These are phyloP conservation scores for Scutellaria galericulata DNA, from an alignment of 257 asterid species.

Conservation along the genomic window DNA sequence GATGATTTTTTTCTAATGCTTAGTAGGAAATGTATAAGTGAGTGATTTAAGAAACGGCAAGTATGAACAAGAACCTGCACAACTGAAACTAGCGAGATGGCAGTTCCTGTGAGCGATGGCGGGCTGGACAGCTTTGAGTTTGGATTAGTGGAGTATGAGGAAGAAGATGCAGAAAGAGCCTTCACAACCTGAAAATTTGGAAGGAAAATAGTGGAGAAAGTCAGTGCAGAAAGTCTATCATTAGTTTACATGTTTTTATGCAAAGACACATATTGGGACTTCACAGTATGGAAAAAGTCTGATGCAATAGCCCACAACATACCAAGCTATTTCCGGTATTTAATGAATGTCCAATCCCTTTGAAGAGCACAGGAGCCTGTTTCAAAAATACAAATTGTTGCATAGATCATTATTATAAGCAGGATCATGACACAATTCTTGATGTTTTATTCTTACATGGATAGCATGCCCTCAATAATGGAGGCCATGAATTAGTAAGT, in stretches of 20 bases:
- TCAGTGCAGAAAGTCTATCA: constrained; percentile 17
- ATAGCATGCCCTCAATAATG: background rate
- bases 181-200: constrained; percentile 55
- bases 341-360: constrained; percentile 73
- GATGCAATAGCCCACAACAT: constrained; percentile 18
- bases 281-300: background rate
- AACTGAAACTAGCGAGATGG: constrained; percentile 72
- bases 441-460: background rate
- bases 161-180: constrained; percentile 75
- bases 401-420: background rate
- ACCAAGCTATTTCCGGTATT: constrained; percentile 77
- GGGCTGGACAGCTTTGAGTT: constrained; percentile 58
- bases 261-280: background rate
- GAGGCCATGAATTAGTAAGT: background rate
- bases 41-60: no score
- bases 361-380: constrained; percentile 80
- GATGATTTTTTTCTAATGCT: no score
- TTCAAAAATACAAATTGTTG: constrained; percentile 25
- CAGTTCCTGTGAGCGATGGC: constrained; percentile 66
- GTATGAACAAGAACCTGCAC: constrained; percentile 54
- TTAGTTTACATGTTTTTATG: constrained; percentile 3
- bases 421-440: background rate
- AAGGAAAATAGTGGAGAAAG: constrained; percentile 21
- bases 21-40: no score
- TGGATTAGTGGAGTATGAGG: constrained; percentile 76